Evolutionary conservation across 2,329 filamentous ascomycete genomes (phyloP).

Genomic region (Fusarium sp.): DNA sequence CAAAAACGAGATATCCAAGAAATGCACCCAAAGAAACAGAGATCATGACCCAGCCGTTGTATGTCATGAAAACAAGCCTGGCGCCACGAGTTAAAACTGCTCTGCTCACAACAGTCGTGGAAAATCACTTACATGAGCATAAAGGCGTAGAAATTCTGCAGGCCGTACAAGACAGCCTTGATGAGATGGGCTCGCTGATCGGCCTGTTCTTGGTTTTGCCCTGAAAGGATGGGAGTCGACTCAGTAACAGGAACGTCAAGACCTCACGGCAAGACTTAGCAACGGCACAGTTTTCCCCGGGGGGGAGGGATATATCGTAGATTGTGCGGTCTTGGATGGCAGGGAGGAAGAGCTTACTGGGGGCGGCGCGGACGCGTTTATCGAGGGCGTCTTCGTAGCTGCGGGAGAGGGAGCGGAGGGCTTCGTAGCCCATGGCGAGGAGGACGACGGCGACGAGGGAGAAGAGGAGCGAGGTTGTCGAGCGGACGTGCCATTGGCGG

Average conservation of each 20-base stretch:
- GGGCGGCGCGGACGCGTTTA: slow-evolving; percentile 59
- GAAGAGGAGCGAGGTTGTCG: slow-evolving; percentile 77
- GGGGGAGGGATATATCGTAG: slow-evolving; percentile 15
- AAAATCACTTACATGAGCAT: slow-evolving; percentile 88
- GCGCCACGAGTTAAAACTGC: background rate
- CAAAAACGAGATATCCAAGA: slow-evolving; percentile 86
- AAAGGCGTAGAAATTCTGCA: slow-evolving; percentile 98
- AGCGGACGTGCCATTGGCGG: slow-evolving; percentile 85
- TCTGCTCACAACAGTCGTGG: background rate
- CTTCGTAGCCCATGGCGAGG: slow-evolving; percentile 93
- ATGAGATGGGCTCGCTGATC: slow-evolving; percentile 77
- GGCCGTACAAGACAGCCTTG: slow-evolving; percentile 85
- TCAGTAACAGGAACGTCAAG: slow-evolving; percentile 65
- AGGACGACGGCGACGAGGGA: slow-evolving; percentile 86
- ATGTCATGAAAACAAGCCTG: slow-evolving; percentile 99
- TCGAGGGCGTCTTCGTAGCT: slow-evolving; percentile 75
- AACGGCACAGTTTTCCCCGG: slow-evolving; percentile 37
- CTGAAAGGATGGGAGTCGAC: slow-evolving; percentile 74
- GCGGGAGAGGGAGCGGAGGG: slow-evolving; percentile 79
- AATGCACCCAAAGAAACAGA: slow-evolving; percentile 90
- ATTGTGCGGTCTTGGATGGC: slow-evolving; percentile 3
- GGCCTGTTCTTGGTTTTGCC: slow-evolving; percentile 71
- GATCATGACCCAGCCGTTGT: slow-evolving; percentile 98
- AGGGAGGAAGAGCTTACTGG: slow-evolving; percentile 58
- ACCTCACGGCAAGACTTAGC: slow-evolving; percentile 48